Base-by-base conservation (phyloP, 371 early-diverging fungal species). In the Blastocladiella emersonii region DNA sequence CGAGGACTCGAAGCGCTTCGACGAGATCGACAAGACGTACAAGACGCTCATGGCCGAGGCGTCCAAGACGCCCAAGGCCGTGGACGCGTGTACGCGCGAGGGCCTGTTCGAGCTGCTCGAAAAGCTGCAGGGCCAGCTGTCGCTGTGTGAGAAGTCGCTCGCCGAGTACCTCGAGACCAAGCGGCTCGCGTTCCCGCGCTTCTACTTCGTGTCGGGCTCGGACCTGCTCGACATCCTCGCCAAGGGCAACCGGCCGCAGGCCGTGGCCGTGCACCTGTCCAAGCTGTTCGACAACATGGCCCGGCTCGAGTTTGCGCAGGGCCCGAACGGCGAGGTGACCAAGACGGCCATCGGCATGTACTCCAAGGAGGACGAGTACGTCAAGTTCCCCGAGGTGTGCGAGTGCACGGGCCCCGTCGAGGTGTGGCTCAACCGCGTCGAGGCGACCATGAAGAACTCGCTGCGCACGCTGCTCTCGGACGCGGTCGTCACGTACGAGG, bases 151-250 rank as follows among this genome's bases (percentile, higher is more conserved):
- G 66, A 81, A 81, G 65, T 79, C 80, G 6, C 72, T 83, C 8
- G 80, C 80, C 7, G 82, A 83, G 65, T 83, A 83, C 63, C 70
- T 83, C 23, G 83, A 83, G 63, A 83, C 82, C 25, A 83, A 83
- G 71, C 63, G 83, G 34, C 65, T 81, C 41, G 83, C 80, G 1
- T 83, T 83, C 67, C 83, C 83, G 21, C 70, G 83, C 12, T 83
- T 83, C 74, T 83, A 83, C 66, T 83, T 83, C 67, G 81, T 83
- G 12, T 81, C 82, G 17, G 78, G 72, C 5, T 72, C 77, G 1
- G 83, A 83, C 62, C 60, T 83, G 72, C 70, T 83, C 27, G 83
- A 83, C 65, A 83, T 83, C 71, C 71, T 83, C n/a, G 80, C 82
- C 19, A 83, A 81, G 62, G 83, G 83, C 0, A 81, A 81, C 65